A percentile compares a stretch with the other conserved stretches of the same genome.
Conservation (phyloP, 345 rosid genomes). For the Kandelia obovata region DNA sequence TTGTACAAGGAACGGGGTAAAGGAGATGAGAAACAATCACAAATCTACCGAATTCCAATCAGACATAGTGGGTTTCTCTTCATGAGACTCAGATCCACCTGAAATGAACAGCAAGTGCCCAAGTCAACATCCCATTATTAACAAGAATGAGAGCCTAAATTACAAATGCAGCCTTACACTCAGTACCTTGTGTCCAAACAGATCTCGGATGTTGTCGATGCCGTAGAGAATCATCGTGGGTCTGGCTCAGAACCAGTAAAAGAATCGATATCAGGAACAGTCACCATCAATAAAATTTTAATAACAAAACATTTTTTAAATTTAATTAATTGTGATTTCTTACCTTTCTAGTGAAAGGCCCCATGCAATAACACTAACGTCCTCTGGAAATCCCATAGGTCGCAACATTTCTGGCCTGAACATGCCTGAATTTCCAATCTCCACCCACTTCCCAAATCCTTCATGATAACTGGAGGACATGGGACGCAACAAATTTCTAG, state of each 20-base stretch:
- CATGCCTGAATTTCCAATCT: conserved; percentile 95
- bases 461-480: conserved; percentile 64
- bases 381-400: conserved; percentile 95
- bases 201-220: conserved; percentile 79
- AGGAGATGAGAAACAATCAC: too few relatives aligned
- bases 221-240: conserved; percentile 92
- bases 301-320: not conserved
- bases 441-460: conserved; percentile 81
- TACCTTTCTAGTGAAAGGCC: conserved; percentile 98
- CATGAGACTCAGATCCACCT: conserved; percentile 87
- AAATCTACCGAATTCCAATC: conserved; percentile 39
- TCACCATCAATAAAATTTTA: not conserved
- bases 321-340: not conserved
- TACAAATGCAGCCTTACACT: not conserved
- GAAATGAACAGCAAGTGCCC: conserved; percentile 10
- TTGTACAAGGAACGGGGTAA: too few relatives aligned
- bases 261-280: too few relatives aligned
- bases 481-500: not conserved
- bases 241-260: conserved; percentile 34
- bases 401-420: conserved; percentile 93
- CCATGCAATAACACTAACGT: conserved; percentile 87
- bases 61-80: conserved; percentile 72
- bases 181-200: conserved; percentile 89
- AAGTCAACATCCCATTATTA: not conserved
- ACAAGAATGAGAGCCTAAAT: too few relatives aligned